Percentiles rank a stretch among this genome's conserved stretches.
Conservation (phyloP, 2,329 filamentous ascomycete species). For the Xylariaceae sp. region DNA sequence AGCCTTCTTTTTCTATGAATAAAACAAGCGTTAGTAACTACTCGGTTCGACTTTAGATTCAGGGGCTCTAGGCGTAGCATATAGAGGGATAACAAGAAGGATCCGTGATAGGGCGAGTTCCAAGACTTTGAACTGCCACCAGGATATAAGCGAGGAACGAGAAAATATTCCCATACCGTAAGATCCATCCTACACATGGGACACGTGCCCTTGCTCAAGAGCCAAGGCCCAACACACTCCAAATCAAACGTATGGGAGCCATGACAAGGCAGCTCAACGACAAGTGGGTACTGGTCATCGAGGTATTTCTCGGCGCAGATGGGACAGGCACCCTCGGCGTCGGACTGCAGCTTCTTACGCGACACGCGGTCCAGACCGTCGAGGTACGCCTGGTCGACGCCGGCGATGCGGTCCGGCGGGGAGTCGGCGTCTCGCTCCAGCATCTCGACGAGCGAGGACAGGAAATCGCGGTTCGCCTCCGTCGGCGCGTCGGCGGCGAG, state of each 20-base stretch:
- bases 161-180: constrained; percentile 38
- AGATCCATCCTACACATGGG: constrained; percentile 68
- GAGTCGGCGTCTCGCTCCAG: constrained; percentile 59
- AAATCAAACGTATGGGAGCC: constrained; percentile 66
- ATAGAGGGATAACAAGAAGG: background rate
- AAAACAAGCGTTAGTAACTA: constrained; percentile 1
- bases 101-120: background rate
- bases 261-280: constrained; percentile 69
- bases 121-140: background rate
- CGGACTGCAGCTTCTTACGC: constrained; percentile 53
- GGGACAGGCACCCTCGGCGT: constrained; percentile 60
- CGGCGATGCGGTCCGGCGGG: constrained; percentile 59
- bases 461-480: constrained; percentile 55
- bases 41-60: background rate
- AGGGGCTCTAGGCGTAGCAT: background rate
- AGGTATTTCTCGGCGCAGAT: constrained; percentile 69
- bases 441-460: constrained; percentile 54
- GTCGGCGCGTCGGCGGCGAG: constrained; percentile 58
- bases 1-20: constrained; percentile 58
- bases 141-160: background rate
- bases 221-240: constrained; percentile 72
- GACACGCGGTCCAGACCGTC: constrained; percentile 65
- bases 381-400: constrained; percentile 65
- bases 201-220: constrained; percentile 68
- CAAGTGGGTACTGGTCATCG: constrained; percentile 67